Evolutionary conservation across 2,329 filamentous ascomycete genomes (phyloP).

Genomic region (Zarea fungicola): DNA sequence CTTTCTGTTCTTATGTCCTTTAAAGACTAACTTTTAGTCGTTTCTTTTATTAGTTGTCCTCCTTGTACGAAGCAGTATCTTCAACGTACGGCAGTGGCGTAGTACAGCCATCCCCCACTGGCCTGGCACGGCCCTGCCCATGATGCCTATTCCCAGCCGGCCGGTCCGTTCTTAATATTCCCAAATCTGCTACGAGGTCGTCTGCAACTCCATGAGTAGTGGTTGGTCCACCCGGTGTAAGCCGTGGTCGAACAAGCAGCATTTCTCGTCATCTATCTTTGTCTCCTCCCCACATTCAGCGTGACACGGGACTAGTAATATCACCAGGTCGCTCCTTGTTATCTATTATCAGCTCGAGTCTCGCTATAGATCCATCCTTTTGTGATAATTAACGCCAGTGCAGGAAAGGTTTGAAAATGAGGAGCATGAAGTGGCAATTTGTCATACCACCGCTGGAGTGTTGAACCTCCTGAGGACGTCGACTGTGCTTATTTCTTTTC

Average conservation of each 20-base stretch:
- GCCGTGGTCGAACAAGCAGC: background rate
- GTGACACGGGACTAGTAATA: slow-evolving; percentile 9
- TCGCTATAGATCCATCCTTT: no score
- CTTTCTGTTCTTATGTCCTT: background rate
- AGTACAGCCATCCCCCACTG: background rate
- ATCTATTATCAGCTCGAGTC: no score
- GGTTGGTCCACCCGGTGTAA: background rate
- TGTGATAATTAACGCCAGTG: no score
- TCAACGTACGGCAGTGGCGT: slow-evolving; percentile 3
- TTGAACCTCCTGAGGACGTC: no score
- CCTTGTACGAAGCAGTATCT: background rate
- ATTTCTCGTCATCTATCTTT: background rate
- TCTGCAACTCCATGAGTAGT: no score
- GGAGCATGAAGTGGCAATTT: no score
- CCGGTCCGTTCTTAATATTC: no score
- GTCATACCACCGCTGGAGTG: no score
- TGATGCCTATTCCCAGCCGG: background rate
- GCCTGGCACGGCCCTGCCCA: background rate
- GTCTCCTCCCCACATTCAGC: slow-evolving; percentile 2
- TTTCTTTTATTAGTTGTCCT: background rate
- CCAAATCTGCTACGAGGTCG: no score
- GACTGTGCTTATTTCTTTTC: no score
- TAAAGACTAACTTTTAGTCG: no score
- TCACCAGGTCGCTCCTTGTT: background rate
- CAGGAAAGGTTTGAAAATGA: no score